These are phyloP conservation scores for Penicillium sp. DNA, from an alignment of 2,329 filamentous ascomycete species.

Conservation along the genomic window DNA sequence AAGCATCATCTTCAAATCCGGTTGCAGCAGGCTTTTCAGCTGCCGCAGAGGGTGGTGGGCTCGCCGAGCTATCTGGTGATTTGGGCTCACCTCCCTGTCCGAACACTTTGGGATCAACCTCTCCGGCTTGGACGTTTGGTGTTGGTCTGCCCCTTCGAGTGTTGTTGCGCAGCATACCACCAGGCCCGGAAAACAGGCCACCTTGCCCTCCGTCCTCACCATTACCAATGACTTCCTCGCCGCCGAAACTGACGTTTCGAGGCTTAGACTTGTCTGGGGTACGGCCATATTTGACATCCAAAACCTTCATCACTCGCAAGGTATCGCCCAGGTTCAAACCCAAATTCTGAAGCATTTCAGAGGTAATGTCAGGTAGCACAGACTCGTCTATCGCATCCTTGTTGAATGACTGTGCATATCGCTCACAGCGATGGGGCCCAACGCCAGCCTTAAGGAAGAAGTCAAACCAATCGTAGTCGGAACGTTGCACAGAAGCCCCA, in stretches of 20 bases:
- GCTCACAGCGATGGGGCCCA: conserved; percentile 86
- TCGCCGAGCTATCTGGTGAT: conserved; percentile 41
- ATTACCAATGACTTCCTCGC: conserved; percentile 53
- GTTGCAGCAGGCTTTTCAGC: conserved; percentile 50
- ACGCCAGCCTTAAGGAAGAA: conserved; percentile 95
- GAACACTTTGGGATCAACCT: conserved; percentile 84
- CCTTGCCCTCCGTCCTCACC: conserved; percentile 60
- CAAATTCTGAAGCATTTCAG: conserved; percentile 75
- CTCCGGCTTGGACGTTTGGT: conserved; percentile 79
- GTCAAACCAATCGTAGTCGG: conserved; percentile 95
- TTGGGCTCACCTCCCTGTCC: conserved; percentile 58
- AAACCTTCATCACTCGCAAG: conserved; percentile 84
- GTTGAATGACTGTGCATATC: conserved; percentile 84
- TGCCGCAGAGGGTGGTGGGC: conserved; percentile 50
- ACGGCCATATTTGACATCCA: conserved; percentile 78
- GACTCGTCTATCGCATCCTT: conserved; percentile 96
- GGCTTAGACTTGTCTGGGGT: conserved; percentile 55
- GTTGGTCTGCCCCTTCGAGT: conserved; percentile 87
- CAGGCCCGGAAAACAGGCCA: conserved; percentile 87
- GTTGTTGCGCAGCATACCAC: conserved; percentile 89
- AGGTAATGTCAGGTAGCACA: conserved; percentile 83
- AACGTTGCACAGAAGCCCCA: conserved; percentile 40
- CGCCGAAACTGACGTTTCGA: conserved; percentile 54
- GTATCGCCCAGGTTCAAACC: conserved; percentile 97
- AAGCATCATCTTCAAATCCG: conserved; percentile 94